phyloP scores from a whole-genome alignment of 176 grass and related monocot species.

The Alloteropsis semialata region DNA sequence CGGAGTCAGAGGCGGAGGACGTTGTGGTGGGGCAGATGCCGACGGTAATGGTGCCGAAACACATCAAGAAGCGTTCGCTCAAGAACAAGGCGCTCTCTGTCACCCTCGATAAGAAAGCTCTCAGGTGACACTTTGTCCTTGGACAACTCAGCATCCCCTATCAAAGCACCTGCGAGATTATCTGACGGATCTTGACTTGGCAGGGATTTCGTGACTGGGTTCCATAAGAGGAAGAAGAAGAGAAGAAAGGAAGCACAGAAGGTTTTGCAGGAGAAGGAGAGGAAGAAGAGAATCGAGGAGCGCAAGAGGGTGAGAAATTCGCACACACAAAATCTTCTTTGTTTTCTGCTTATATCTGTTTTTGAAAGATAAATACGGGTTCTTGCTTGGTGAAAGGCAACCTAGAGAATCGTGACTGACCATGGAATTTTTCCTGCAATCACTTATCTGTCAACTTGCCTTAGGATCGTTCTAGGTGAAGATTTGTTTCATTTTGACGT shows the following conservation, averaged over 20 bases:
- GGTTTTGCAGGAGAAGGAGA: slow-evolving; percentile 84
- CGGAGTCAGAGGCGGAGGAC: slow-evolving; percentile 37
- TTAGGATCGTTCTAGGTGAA: background rate
- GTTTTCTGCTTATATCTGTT: background rate
- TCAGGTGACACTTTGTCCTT: slow-evolving; percentile 40
- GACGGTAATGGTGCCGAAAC: slow-evolving; percentile 78
- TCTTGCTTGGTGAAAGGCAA: background rate
- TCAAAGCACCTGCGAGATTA: background rate
- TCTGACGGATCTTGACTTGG: background rate
- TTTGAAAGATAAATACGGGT: background rate
- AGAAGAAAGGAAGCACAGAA: slow-evolving; percentile 91
- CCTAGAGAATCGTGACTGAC: background rate
- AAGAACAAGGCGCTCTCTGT: slow-evolving; percentile 87
- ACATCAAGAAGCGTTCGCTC: slow-evolving; percentile 91
- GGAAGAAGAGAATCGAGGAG: slow-evolving; percentile 57
- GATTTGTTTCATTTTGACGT: background rate
- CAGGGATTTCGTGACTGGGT: slow-evolving; percentile 95
- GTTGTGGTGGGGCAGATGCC: slow-evolving; percentile 92
- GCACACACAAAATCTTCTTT: background rate
- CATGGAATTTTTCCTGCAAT: background rate
- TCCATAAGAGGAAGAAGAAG: slow-evolving; percentile 99
- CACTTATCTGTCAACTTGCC: background rate
- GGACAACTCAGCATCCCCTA: background rate
- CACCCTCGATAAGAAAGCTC: slow-evolving; percentile 75
- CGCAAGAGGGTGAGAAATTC: slow-evolving; percentile 71